Base-by-base conservation (phyloP, 148 eudicot genomes). In the Linanthus parryae region DNA sequence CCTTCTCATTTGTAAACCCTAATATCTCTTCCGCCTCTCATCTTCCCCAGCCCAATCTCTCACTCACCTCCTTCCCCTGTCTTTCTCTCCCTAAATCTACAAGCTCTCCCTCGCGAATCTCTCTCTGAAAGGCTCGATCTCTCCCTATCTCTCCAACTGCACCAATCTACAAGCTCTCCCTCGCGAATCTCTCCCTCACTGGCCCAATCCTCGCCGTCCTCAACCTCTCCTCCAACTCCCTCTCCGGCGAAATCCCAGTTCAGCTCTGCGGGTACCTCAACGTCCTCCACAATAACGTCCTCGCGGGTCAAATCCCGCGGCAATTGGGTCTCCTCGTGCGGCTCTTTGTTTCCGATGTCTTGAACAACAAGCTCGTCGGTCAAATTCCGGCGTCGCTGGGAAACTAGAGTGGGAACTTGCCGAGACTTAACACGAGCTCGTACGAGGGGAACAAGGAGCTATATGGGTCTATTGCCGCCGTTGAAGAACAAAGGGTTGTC, bases 261-360 rank as follows among this genome's bases (percentile, higher is more conserved):
- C 27, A 61, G 2, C 57, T 81, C 21, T 81, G 88, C 38, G 71
- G 81, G 0, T 77, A 77, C 66, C 81, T 81, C 26, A 81, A 81
- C 54, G 70, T 81, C 61, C 51, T 81, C 18, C 80, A 72, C 38
- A 5, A 46, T 2, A 81, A 81, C 22, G 42, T 39, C 1, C 64
- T 81, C 5, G 20, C 52, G 1, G 88, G 88, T 0, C 66, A 56
- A 16, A 69, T 81, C 17, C 88, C 88, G 0, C 73, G 56, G 18
- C 73, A 77, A 10, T 54, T 81, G 0, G 78, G 72, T 0, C 68
- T 72, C 1, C 67, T 81, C 1, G 66, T 57, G 0, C 52, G 88
- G 6, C 44, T 81, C 2, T 74, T 54, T 7, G 62, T 67, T 0
- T 74, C 78, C 49, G 80, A 81, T 20, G 83, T 81, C 0, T 63